Percentiles rank a stretch among this genome's conserved stretches.
Evolutionary conservation across 129 eudicot genomes (phyloP).

Genomic region (Tanacetum coccineum): DNA sequence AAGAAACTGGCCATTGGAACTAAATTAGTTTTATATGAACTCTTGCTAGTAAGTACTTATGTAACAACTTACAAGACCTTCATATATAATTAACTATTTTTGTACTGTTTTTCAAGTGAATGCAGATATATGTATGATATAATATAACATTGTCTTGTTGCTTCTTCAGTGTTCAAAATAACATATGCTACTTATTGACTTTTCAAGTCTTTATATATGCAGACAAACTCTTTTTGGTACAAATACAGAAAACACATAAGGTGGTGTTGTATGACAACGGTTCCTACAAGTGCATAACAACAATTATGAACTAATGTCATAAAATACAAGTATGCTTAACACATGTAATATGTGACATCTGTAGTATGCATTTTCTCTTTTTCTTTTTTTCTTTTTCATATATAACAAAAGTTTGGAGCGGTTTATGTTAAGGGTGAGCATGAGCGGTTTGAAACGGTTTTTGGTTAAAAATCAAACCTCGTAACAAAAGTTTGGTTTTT

Average conservation of each 20-base stretch:
- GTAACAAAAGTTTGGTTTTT: too few species aligned
- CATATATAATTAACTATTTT: neutral
- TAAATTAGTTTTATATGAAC: neutral
- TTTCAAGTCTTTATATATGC: neutral
- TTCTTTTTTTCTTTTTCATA: too few species aligned
- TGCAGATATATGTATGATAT: neutral
- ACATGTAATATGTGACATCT: too few species aligned
- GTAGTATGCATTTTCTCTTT: too few species aligned
- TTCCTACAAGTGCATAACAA: neutral
- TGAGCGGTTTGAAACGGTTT: too few species aligned
- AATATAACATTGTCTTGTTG: neutral
- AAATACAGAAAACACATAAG: neutral
- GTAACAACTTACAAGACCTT: slow-evolving; percentile 1
- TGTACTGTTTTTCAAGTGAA: neutral
- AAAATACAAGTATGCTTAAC: too few species aligned
- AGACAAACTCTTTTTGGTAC: neutral
- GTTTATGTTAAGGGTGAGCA: too few species aligned
- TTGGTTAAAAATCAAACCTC: too few species aligned
- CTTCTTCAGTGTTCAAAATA: neutral
- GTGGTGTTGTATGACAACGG: neutral
- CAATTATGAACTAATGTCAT: neutral
- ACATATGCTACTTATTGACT: neutral
- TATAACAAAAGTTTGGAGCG: too few species aligned
- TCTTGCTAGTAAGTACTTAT: slow-evolving; percentile 8
- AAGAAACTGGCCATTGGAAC: slow-evolving; percentile 11